These are phyloP conservation scores for thale cress (Arabidopsis thaliana) DNA, from an alignment of 345 rosid species.

Conservation along the genomic window TAIR10.1 NC_003075.7:14895501-14896000, in stretches of 20 bases:
- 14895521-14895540: slow-evolving; percentile 42
- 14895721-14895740: slow-evolving; percentile 23
- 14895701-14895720: background rate
- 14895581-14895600: slow-evolving; percentile 35
- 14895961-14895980: too few species aligned
- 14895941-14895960: background rate
- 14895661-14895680: background rate
- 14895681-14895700: slow-evolving; percentile 4
- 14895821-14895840: slow-evolving; percentile 86
- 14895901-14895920: slow-evolving; percentile 79
- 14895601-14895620: slow-evolving; percentile 28
- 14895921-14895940: background rate
- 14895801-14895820: slow-evolving; percentile 97
- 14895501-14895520: slow-evolving; percentile 3
- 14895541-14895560: slow-evolving; percentile 40
- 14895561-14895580: slow-evolving; percentile 38
- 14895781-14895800: slow-evolving; percentile 83
- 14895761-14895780: slow-evolving; percentile 86
- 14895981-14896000: background rate
- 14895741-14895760: slow-evolving; percentile 48
- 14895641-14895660: slow-evolving; percentile 3
- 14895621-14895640: slow-evolving; percentile 9
- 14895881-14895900: slow-evolving; percentile 70
- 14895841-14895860: slow-evolving; percentile 76
- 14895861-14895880: slow-evolving; percentile 78